Base-by-base conservation (phyloP, 495 filamentous ascomycete species). In the Aspergillus bertholletiae region DNA sequence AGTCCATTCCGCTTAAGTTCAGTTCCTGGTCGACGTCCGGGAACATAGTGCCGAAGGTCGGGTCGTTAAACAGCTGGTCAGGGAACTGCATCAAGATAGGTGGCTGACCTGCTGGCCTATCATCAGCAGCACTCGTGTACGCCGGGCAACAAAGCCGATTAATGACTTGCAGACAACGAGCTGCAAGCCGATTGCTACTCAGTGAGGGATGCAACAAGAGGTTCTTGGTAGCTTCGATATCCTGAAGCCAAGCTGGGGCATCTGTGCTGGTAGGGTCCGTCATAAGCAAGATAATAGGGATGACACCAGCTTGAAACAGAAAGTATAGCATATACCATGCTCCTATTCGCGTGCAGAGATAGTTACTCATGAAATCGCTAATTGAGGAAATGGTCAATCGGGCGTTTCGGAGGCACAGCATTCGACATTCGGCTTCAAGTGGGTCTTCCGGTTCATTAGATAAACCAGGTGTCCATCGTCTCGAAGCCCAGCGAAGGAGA, bases 241-340 rank as follows among this genome's bases (percentile, higher is more conserved):
- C 76, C 41, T 74, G 69, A 17, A 75, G 62, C 77, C 77, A 80
- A 32, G 57, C 56, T 7, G 67, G 58, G 9, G 76, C 74, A 20
- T 74, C 72, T 13, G 74, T 64, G 39, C 69, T 74, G 13, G 68
- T 68, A 0, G 78, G 73, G 37, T 77, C 73, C 11, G 71, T 80
- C 68, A 76, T 76, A 20, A 81, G 65, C 43, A 77, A 72, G 41
- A 81, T 73, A 37, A 76, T 67, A 1, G 78, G 78, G 28, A 81
- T 80, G 0, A 81, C 54, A 12, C 67, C 75, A 17, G 78, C 77
- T 65, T 81, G 78, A 65, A 81, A 81, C 18, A 81, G 73, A 59
- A 80, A 81, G 55, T 81, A 78, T 72, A 80, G 71, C 64, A 76
- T 74, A 48, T 81, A 80, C 78, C 78, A 81, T 22, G 73, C 74